These are phyloP conservation scores for Neodidymelliopsis sp. DNA, from an alignment of 2,329 filamentous ascomycete genomes.

Conservation along the genomic window DNA sequence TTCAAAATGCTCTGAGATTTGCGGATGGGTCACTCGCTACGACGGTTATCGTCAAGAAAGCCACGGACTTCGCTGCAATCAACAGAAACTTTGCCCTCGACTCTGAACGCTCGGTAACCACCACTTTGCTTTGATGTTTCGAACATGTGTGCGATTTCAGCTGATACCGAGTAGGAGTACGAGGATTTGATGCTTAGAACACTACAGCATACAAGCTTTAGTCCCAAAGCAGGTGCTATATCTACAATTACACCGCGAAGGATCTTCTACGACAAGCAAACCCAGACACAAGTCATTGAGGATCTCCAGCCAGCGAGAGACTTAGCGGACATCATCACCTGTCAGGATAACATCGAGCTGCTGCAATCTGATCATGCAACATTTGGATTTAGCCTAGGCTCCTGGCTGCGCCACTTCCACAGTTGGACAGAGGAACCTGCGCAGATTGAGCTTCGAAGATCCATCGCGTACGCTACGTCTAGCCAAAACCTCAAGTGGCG, in stretches of 20 bases:
- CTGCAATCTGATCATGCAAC: neutral
- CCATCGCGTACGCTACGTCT: neutral
- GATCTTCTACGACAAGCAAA: neutral
- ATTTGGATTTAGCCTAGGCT: neutral
- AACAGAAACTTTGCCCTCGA: conserved; percentile 5
- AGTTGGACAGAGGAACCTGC: neutral
- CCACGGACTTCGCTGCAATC: conserved; percentile 2
- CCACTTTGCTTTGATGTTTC: no score
- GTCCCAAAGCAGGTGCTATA: neutral
- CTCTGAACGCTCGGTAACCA: conserved; percentile 1
- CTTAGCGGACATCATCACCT: neutral
- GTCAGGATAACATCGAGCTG: neutral
- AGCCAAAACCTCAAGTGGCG: conserved; percentile 1
- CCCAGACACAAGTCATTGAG: conserved; percentile 1
- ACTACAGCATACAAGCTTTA: neutral
- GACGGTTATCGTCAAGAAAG: conserved; percentile 2
- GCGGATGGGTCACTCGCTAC: neutral
- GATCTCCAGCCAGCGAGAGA: neutral
- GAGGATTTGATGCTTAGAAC: neutral
- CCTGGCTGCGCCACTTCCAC: neutral
- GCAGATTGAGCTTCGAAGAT: neutral
- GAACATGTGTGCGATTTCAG: no score
- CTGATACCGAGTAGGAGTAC: no score
- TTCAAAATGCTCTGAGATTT: neutral
- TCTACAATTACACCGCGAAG: neutral